A percentile compares a stretch with the other conserved stretches of the same genome.
These are phyloP conservation scores for Saccharomycopsis fodiens DNA, from an alignment of 805 yeast genomes.

Conservation along the genomic window DNA sequence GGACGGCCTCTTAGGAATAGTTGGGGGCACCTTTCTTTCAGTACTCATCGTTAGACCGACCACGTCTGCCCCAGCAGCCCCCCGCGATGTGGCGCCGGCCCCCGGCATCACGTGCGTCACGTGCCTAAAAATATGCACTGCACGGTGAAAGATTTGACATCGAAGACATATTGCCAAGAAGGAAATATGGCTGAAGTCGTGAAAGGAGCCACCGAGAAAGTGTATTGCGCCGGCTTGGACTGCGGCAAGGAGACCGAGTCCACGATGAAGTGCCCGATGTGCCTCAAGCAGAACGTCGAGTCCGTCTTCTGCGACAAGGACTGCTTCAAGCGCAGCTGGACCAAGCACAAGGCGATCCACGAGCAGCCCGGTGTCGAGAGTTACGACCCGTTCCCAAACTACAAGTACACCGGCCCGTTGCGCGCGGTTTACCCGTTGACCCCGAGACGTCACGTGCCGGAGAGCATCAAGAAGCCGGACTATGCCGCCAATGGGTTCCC, in stretches of 20 bases:
- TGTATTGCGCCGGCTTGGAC: conserved; percentile 65
- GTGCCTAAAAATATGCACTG: no score
- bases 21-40: no score
- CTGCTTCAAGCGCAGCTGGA: conserved; percentile 72
- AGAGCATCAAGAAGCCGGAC: conserved; percentile 67
- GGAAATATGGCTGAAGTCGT: no score
- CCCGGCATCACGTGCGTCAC: no score
- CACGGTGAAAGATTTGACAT: no score
- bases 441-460: conserved; percentile 65
- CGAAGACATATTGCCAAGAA: no score
- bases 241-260: conserved; percentile 81
- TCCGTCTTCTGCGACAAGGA: conserved; percentile 72
- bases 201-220: conserved; percentile 7
- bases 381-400: conserved; percentile 87
- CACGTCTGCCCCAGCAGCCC: no score
- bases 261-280: conserved; percentile 80
- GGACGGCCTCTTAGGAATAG: no score
- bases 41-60: no score
- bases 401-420: conserved; percentile 62
- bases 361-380: conserved; percentile 48
- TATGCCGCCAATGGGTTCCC: conserved; percentile 81
- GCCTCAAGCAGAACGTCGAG: conserved; percentile 62
- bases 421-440: conserved; percentile 79
- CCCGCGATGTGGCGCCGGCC: no score
- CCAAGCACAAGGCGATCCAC: conserved; percentile 70